Base-by-base conservation (phyloP, 2,329 filamentous ascomycete species). In the Aspergillus sp. region DNA sequence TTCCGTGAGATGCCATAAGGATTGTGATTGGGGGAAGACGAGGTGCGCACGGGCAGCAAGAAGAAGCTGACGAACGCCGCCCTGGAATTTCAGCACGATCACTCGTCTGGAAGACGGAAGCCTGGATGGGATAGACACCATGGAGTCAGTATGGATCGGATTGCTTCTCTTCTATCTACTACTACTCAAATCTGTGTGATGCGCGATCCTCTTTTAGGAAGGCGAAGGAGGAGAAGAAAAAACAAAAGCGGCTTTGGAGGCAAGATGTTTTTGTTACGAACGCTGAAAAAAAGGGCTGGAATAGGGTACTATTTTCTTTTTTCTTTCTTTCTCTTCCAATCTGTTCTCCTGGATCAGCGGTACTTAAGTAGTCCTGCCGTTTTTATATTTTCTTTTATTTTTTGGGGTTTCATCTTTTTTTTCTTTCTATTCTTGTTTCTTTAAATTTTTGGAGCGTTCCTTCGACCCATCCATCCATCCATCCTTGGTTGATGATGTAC, bases 1-100 rank as follows among this genome's bases (percentile, higher is more conserved):
- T 60, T 66, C 63, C 65, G 65, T 67, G 66, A 71, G 67, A 69
- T 70, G 63, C 67, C 68, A 61, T 47, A 55, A 58, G 58, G 58
- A 53, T 60, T 59, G 54, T 68, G 65, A 68, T 67, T 67, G 64
- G 64, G 48, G 64, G 58, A 56, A 13, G 48, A 56, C 55, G 50
- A 59, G 63, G 57, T 65, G 62, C 65, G 66, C 66, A 66, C 66
- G 65, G 63, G 63, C 65, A 66, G 61, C 60, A 66, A 58, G 32
- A 36, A 36, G 32, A 36, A 36, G 55, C 64, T 66, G 65, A 58
- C 59, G 63, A 62, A 59, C 61, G 59, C 61, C 61, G 62, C 61
- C 25, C 58, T 64, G 60, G 59, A 54, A 58, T 64, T 36, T 36
- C 32, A 55, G 64, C 61, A 64, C 63, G 47, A 61, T 63, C 60